A percentile compares a stretch with the other conserved stretches of the same genome.
These are phyloP conservation scores for Westerdykella aurantiaca DNA, from an alignment of 2,329 filamentous ascomycete genomes.

Conservation along the genomic window DNA sequence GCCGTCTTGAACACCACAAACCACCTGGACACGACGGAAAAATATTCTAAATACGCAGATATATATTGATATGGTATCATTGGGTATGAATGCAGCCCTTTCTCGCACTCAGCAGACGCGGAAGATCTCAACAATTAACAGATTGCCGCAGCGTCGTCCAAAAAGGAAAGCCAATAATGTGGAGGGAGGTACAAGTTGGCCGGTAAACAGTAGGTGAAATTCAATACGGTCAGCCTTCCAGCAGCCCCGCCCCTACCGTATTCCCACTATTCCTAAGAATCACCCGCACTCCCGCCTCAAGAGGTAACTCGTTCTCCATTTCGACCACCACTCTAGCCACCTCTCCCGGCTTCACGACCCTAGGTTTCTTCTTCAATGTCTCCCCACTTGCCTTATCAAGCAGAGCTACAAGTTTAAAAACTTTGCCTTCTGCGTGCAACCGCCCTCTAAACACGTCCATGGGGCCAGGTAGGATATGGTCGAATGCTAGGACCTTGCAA, in stretches of 20 bases:
- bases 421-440: conserved; percentile 69
- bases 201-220: no score
- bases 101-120: no score
- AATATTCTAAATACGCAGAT: no score
- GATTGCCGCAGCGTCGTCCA: no score
- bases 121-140: no score
- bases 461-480: conserved; percentile 80
- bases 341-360: conserved; percentile 71
- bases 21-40: no score
- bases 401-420: conserved; percentile 64
- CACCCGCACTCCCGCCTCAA: conserved; percentile 74
- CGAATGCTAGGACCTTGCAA: conserved; percentile 81
- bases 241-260: conserved; percentile 79
- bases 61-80: no score
- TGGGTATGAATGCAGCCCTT: no score
- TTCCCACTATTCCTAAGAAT: conserved; percentile 74
- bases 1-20: no score
- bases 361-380: conserved; percentile 75
- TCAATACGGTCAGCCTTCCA: conserved; percentile 49
- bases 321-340: conserved; percentile 74
- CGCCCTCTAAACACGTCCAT: conserved; percentile 85
- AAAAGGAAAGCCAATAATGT: no score
- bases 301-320: conserved; percentile 65
- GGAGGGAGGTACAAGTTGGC: no score
- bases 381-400: conserved; percentile 74